phyloP scores from a whole-genome alignment of 768 basidiomycete species.

The Phaeolepiota aurea region DNA sequence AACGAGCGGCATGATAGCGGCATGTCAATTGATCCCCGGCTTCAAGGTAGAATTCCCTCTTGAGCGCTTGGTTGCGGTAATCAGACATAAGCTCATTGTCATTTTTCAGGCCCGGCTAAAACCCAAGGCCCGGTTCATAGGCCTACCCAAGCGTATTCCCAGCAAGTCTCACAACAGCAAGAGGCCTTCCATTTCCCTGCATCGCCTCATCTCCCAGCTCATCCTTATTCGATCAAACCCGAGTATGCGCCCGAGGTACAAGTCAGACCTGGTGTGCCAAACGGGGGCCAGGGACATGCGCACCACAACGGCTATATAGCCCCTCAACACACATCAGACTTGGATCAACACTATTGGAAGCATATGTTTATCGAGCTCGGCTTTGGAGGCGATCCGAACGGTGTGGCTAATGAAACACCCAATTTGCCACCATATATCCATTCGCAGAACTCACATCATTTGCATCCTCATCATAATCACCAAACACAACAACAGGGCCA shows the following conservation, averaged over 20 bases:
- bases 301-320: conserved; percentile 24
- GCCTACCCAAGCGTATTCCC: conserved; percentile 24
- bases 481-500: conserved; percentile 17
- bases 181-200: conserved; percentile 34
- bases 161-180: conserved; percentile 22
- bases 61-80: conserved; percentile 5
- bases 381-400: conserved; percentile 35
- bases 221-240: conserved; percentile 15
- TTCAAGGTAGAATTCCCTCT: conserved; percentile 42
- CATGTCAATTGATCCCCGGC: conserved; percentile 45
- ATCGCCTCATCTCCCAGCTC: conserved; percentile 25
- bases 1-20: conserved; percentile 26
- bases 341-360: conserved; percentile 66
- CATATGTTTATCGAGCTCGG: conserved; percentile 72
- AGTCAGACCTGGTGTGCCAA: conserved; percentile 4
- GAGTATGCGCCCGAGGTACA: conserved; percentile 7
- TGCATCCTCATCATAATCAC: conserved; percentile 11
- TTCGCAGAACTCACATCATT: conserved; percentile 9
- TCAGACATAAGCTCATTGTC: conserved; percentile 7
- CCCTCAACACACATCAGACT: conserved; percentile 39
- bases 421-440: conserved; percentile 18
- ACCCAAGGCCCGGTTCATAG: conserved; percentile 16
- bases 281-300: conserved; percentile 12
- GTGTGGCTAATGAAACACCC: conserved; percentile 11
- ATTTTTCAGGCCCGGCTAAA: conserved; percentile 14